Evolutionary conservation across 768 basidiomycete genomes (phyloP).

Genomic region (Inosperma sp.): DNA sequence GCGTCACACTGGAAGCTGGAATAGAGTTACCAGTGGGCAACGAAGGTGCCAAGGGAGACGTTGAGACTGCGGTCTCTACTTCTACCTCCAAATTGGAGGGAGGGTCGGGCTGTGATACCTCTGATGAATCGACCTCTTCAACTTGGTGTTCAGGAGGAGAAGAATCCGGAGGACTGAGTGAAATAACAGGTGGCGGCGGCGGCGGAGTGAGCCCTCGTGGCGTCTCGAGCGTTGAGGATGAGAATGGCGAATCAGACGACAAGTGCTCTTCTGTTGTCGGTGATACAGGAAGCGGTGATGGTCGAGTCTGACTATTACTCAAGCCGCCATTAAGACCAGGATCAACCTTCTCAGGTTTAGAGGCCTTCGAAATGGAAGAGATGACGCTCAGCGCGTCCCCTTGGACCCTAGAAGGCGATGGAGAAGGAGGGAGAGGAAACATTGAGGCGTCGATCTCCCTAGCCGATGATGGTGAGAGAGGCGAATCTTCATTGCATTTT

Average conservation of each 20-base stretch:
- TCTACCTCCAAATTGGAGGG: not conserved
- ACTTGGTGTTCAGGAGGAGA: too few relatives aligned
- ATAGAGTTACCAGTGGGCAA: conserved; percentile 28
- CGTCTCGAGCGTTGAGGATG: not conserved
- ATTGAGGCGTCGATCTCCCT: not conserved
- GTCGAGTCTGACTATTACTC: not conserved
- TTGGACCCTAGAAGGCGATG: conserved; percentile 8
- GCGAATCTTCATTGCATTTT: not conserved
- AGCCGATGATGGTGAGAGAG: not conserved
- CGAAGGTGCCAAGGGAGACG: conserved; percentile 19
- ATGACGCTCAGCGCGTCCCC: not conserved
- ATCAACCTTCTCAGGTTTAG: not conserved
- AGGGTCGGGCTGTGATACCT: not conserved
- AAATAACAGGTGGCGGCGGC: not conserved
- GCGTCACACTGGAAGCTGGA: conserved; percentile 25
- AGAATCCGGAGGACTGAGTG: too few relatives aligned
- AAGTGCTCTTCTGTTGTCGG: conserved; percentile 10
- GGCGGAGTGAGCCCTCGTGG: not conserved
- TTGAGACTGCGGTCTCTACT: conserved; percentile 11
- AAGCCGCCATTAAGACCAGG: not conserved
- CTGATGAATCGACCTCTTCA: not conserved
- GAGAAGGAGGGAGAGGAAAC: conserved; percentile 15
- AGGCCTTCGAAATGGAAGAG: not conserved
- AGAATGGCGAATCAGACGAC: conserved; percentile 1
- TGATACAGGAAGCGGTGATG: conserved; percentile 4